A percentile compares a stretch with the other conserved stretches of the same genome.
These are phyloP conservation scores for Fusarium sterilihyphosum DNA, from an alignment of 2,329 filamentous ascomycete genomes.

Conservation along the genomic window DNA sequence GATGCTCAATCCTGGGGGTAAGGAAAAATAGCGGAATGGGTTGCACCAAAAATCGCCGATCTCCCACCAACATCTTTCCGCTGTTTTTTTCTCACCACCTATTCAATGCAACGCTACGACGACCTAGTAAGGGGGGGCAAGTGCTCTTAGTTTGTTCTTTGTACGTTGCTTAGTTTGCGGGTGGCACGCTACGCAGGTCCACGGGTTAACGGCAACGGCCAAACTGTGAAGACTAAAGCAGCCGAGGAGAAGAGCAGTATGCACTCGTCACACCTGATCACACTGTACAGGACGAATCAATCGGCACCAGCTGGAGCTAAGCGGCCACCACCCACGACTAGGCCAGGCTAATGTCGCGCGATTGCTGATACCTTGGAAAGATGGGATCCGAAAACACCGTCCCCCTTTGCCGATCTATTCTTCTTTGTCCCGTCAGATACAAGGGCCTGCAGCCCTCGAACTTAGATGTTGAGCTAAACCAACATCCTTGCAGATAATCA, in stretches of 20 bases:
- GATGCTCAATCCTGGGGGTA: background rate
- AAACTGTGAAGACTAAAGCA: background rate
- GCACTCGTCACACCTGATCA: background rate
- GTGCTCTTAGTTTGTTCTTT: background rate
- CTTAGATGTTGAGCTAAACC: constrained; percentile 42
- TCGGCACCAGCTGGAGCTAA: background rate
- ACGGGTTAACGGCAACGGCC: background rate
- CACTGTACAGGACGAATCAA: background rate
- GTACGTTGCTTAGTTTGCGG: background rate
- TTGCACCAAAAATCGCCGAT: too few species aligned
- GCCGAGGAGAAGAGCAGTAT: background rate
- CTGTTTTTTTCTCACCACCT: too few species aligned
- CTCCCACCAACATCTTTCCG: too few species aligned
- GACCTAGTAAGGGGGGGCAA: background rate
- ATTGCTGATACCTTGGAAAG: constrained; percentile 42
- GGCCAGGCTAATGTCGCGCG: background rate
- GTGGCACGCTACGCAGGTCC: background rate
- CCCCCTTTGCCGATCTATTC: constrained; percentile 35
- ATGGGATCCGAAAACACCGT: constrained; percentile 42
- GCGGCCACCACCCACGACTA: background rate
- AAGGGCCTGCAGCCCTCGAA: constrained; percentile 38
- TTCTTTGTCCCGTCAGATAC: constrained; percentile 23
- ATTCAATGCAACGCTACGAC: background rate
- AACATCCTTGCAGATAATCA: constrained; percentile 43
- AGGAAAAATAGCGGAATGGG: too few species aligned